Base-by-base conservation (phyloP, 2,329 filamentous ascomycete species). In the Botryotinia globosa region DNA sequence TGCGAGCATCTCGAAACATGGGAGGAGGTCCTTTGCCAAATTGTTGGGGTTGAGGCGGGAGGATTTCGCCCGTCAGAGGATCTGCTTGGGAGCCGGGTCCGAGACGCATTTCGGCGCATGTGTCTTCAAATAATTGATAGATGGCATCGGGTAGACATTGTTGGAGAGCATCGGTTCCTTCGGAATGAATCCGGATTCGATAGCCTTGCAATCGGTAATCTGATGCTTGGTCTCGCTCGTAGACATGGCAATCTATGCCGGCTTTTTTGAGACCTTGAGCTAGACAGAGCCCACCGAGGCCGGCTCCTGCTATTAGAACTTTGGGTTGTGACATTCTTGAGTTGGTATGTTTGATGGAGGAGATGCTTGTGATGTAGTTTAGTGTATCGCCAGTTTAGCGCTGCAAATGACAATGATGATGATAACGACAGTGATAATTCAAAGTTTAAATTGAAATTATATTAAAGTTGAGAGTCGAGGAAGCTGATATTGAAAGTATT, bases 201-300 rank as follows among this genome's bases (percentile, higher is more conserved):
- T 83, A 83, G 3, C 82, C 82, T 73, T 84, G 82, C 25, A 72
- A 59, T 25, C 73, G 44, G 34, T 65, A 44, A 32, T 63, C 81
- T 61, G 85, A 81, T 58, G 85, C 82, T 5, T 78, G 72, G 75
- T 89, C 86, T 58, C 86, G 87, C 80, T 90, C 88, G 77, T 87
- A 89, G 63, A 90, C 84, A 59, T 79, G 82, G 79, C 88, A 89
- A 0, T 85, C 87, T 39, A 74, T 72, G n/a, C 64, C 29, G n/a
- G 58, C 62, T n/a, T 74, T 71, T 22, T 63, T 59, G n/a, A 81
- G 76, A 18, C 79, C 79, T 70, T 80, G 77, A 6, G 79, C 78
- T 6, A 82, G 75, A 71, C 79, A 79, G 3, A 82, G 75, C 7
- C 80, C 80, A 29, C 79, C 79, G 42, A 80, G 77, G 39, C 81